These are phyloP conservation scores for Diaporthe citrichinensis DNA, from an alignment of 2,329 filamentous ascomycete species.

Conservation along the genomic window DNA sequence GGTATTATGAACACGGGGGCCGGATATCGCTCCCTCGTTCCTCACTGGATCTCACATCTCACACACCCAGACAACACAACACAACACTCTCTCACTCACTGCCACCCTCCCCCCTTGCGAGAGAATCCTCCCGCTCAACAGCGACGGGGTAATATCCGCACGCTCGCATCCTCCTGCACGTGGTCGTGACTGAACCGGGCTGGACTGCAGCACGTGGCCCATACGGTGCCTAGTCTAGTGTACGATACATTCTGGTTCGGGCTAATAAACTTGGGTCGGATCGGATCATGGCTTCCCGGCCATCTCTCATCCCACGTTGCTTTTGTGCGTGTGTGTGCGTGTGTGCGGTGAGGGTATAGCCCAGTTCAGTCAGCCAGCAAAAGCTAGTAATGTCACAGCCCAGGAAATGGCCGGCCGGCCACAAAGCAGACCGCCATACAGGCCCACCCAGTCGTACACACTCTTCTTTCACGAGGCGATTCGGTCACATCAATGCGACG, in stretches of 20 bases:
- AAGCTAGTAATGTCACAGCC: not conserved
- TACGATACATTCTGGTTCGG: not conserved
- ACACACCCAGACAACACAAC: too few relatives aligned
- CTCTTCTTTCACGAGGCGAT: slow-evolving; percentile 1
- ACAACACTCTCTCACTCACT: not conserved
- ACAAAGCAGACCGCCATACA: not conserved
- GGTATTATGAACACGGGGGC: slow-evolving; percentile 4
- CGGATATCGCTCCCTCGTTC: not conserved
- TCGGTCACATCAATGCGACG: slow-evolving; percentile 25
- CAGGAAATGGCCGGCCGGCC: slow-evolving; percentile 3
- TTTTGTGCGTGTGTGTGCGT: not conserved
- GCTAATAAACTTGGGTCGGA: not conserved
- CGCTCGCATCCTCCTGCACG: slow-evolving; percentile 34
- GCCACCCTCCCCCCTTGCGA: slow-evolving; percentile 40
- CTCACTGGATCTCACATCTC: not conserved
- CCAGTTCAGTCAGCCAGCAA: not conserved
- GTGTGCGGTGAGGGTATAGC: not conserved
- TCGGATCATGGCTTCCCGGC: slow-evolving; percentile 19
- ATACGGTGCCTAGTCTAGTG: not conserved
- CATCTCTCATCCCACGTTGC: not conserved
- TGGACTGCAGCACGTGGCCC: slow-evolving; percentile 23
- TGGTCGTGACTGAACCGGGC: slow-evolving; percentile 5
- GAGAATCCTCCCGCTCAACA: slow-evolving; percentile 43
- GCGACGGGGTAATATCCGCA: slow-evolving; percentile 39
- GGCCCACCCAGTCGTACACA: not conserved